These are phyloP conservation scores for Phytophthora pini DNA, from an alignment of 352 stramenopile species.

Conservation along the genomic window DNA sequence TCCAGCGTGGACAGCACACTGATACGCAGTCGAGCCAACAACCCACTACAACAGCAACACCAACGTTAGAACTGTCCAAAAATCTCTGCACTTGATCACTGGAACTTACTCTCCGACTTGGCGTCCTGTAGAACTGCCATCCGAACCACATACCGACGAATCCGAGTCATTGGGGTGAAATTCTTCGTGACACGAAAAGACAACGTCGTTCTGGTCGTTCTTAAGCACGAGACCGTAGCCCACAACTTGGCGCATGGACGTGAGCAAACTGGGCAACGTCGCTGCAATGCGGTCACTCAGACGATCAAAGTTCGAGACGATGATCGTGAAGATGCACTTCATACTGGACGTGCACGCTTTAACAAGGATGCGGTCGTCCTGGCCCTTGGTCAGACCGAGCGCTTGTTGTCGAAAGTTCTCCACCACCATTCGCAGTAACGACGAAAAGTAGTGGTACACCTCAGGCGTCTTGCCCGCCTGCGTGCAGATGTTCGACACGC, in stretches of 20 bases:
- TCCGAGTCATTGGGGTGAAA: constrained; percentile 72
- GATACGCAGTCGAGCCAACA: constrained; percentile 76
- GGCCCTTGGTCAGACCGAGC: constrained; percentile 60
- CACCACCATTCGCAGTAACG: constrained; percentile 82
- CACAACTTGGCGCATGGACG: constrained; percentile 82
- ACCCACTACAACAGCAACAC: constrained; percentile 41
- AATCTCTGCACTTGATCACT: neutral
- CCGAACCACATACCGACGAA: constrained; percentile 75
- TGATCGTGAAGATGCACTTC: constrained; percentile 88
- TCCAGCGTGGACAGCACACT: constrained; percentile 79
- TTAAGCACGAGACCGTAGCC: constrained; percentile 69
- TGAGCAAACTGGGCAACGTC: constrained; percentile 66
- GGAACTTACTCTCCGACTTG: constrained; percentile 58
- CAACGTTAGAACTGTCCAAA: constrained; percentile 3
- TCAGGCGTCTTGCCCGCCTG: constrained; percentile 74
- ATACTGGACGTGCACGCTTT: constrained; percentile 88
- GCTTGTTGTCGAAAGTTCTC: constrained; percentile 88
- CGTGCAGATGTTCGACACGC: constrained; percentile 80
- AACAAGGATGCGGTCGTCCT: constrained; percentile 81
- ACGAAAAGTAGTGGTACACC: constrained; percentile 72
- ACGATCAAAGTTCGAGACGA: constrained; percentile 70
- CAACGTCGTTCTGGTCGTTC: constrained; percentile 55
- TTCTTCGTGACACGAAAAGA: constrained; percentile 66
- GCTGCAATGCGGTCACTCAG: constrained; percentile 67
- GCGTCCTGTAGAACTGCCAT: constrained; percentile 42